phyloP scores from a whole-genome alignment of 306 rosid genomes.

The Betula pendula region DNA sequence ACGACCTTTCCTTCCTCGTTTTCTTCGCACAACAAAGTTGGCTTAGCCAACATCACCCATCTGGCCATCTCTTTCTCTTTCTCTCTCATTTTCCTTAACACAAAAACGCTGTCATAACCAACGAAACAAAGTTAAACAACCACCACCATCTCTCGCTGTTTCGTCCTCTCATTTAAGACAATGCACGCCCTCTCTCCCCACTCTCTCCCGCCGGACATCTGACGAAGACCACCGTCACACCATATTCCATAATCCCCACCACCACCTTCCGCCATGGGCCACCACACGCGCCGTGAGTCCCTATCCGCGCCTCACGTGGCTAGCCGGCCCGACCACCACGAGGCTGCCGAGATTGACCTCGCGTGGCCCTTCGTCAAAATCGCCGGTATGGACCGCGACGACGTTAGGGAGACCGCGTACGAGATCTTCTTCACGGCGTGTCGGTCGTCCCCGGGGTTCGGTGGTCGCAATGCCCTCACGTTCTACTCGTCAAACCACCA shows the following conservation, averaged over 20 bases:
- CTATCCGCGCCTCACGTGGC: slow-evolving; percentile 47
- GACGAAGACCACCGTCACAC: slow-evolving; percentile 28
- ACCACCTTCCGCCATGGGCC: slow-evolving; percentile 58
- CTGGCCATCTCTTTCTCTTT: slow-evolving; percentile 6
- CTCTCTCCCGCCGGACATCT: slow-evolving; percentile 39
- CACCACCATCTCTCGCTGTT: slow-evolving; percentile 18
- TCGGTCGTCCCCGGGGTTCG: slow-evolving; percentile 81
- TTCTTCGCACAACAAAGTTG: slow-evolving; percentile 47
- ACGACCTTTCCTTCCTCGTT: slow-evolving; percentile 35
- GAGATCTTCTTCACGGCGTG: slow-evolving; percentile 89
- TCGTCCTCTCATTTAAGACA: slow-evolving; percentile 34
- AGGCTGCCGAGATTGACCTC: slow-evolving; percentile 33
- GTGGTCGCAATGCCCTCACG: slow-evolving; percentile 59
- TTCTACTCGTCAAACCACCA: slow-evolving; percentile 38
- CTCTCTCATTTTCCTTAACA: slow-evolving; percentile 26
- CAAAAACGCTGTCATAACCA: slow-evolving; percentile 48
- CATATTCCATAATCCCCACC: slow-evolving; percentile 25
- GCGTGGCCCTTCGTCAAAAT: slow-evolving; percentile 56
- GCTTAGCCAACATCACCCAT: slow-evolving; percentile 35
- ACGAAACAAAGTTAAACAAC: slow-evolving; percentile 30
- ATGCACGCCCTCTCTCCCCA: slow-evolving; percentile 30
- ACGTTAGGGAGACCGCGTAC: slow-evolving; percentile 73
- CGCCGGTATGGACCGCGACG: slow-evolving; percentile 53
- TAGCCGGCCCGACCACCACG: slow-evolving; percentile 30
- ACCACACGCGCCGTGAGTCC: slow-evolving; percentile 71